Conservation (phyloP, 1,284 basidiomycete genomes). For the Sparassis latifolia region DNA sequence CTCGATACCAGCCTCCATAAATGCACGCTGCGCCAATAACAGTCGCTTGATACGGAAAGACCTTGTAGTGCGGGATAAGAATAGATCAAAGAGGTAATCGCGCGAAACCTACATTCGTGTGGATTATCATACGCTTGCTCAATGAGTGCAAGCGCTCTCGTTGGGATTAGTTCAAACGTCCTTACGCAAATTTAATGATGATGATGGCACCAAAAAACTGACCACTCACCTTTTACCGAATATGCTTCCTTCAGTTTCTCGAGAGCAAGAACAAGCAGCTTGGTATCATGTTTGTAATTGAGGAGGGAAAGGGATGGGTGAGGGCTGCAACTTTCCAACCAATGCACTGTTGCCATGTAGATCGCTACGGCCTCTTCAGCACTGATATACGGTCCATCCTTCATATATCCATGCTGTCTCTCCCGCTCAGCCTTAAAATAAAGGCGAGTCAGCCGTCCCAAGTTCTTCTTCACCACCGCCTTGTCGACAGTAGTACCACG, state of each 20-base stretch:
- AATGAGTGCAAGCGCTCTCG: slow-evolving; percentile 90
- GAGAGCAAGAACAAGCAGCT: slow-evolving; percentile 87
- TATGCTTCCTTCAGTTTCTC: slow-evolving; percentile 98
- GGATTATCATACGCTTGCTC: slow-evolving; percentile 97
- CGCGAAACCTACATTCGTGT: slow-evolving; percentile 62
- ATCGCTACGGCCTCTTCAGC: slow-evolving; percentile 97
- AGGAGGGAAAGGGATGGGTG: slow-evolving; percentile 98
- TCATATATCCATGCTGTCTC: slow-evolving; percentile 93
- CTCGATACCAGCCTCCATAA: slow-evolving; percentile 96
- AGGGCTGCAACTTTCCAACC: slow-evolving; percentile 93
- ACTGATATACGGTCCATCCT: slow-evolving; percentile 96
- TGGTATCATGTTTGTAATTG: slow-evolving; percentile 97
- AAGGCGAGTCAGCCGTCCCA: slow-evolving; percentile 84
- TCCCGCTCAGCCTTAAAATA: slow-evolving; percentile 98
- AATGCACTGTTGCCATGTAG: slow-evolving; percentile 96
- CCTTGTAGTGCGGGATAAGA: slow-evolving; percentile 31
- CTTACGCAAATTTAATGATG: slow-evolving; percentile 19
- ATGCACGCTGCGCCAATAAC: slow-evolving; percentile 90
- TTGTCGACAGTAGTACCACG: slow-evolving; percentile 99
- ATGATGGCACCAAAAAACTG: slow-evolving; percentile 2
- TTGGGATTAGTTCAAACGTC: slow-evolving; percentile 91
- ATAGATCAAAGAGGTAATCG: slow-evolving; percentile 2
- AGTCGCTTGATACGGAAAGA: slow-evolving; percentile 96
- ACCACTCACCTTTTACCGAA: slow-evolving; percentile 73
- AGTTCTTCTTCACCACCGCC: slow-evolving; percentile 95